phyloP scores from a whole-genome alignment of 805 yeast species.

The Wickerhamomyces canadensis region DNA sequence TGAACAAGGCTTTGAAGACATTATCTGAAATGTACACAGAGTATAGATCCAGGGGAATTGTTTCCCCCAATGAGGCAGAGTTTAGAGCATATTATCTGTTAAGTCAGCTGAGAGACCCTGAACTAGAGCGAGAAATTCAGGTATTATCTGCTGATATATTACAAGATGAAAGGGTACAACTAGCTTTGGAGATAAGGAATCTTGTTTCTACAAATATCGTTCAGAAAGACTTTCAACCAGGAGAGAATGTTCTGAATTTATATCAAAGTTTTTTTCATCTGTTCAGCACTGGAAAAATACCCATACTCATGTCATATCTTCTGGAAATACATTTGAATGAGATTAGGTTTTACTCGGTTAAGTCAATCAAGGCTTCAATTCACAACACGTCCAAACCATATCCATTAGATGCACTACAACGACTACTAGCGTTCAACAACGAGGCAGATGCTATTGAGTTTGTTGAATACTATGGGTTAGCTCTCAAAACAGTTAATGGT shows the following conservation, averaged over 20 bases:
- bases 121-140: constrained; percentile 71
- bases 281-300: constrained; percentile 44
- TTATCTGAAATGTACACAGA: constrained; percentile 83
- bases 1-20: constrained; percentile 86
- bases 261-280: constrained; percentile 60
- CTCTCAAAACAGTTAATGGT: constrained; percentile 31
- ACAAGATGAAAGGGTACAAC: constrained; percentile 51
- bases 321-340: constrained; percentile 79
- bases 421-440: constrained; percentile 64
- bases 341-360: constrained; percentile 66
- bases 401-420: constrained; percentile 39
- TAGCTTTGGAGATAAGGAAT: constrained; percentile 67
- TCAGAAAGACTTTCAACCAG: constrained; percentile 46
- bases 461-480: constrained; percentile 60
- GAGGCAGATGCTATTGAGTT: constrained; percentile 46
- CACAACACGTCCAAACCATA: constrained; percentile 71
- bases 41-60: constrained; percentile 62
- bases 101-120: constrained; percentile 79
- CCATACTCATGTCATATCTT: constrained; percentile 67
- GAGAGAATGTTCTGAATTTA: constrained; percentile 55
- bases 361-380: constrained; percentile 55
- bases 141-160: constrained; percentile 54
- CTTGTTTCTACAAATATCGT: constrained; percentile 53
- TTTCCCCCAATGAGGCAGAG: constrained; percentile 83
- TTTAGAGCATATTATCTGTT: constrained; percentile 83